Percentiles rank a stretch among this genome's conserved stretches.
Conservation (phyloP, 169 alveolate species). For the Plasmodium gonderi region DNA sequence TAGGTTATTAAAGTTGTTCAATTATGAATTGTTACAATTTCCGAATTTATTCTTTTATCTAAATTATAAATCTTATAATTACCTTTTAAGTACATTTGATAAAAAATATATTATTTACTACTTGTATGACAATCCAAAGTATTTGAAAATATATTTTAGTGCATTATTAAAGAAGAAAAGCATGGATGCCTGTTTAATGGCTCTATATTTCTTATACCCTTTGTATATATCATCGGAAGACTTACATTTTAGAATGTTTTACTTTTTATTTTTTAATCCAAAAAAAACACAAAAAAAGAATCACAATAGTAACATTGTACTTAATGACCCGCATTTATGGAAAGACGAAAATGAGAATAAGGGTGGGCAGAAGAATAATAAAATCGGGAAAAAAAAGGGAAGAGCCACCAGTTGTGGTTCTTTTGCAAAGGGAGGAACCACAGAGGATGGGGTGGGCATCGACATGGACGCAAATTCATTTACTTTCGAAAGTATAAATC, state of each 20-base stretch:
- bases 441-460: neutral
- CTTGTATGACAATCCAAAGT: constrained; percentile 59
- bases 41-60: constrained; percentile 55
- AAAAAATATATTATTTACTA: constrained; percentile 51
- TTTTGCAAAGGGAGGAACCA: neutral
- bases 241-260: constrained; percentile 26
- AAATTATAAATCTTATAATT: constrained; percentile 63
- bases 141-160: constrained; percentile 53
- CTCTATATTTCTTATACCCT: constrained; percentile 56
- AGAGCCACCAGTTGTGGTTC: neutral
- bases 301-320: neutral
- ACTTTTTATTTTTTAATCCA: constrained; percentile 18
- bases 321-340: neutral
- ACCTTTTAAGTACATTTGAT: constrained; percentile 44
- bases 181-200: constrained; percentile 20
- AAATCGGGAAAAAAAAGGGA: neutral
- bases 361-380: neutral
- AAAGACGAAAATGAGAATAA: neutral
- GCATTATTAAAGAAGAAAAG: constrained; percentile 29
- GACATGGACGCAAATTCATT: no score
- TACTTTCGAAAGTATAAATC: neutral
- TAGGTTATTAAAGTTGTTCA: constrained; percentile 31
- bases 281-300: constrained; percentile 1
- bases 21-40: constrained; percentile 52
- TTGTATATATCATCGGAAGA: constrained; percentile 42